Conservation (phyloP, 2,329 filamentous ascomycete genomes). For the Aspergillus neoniger region DNA sequence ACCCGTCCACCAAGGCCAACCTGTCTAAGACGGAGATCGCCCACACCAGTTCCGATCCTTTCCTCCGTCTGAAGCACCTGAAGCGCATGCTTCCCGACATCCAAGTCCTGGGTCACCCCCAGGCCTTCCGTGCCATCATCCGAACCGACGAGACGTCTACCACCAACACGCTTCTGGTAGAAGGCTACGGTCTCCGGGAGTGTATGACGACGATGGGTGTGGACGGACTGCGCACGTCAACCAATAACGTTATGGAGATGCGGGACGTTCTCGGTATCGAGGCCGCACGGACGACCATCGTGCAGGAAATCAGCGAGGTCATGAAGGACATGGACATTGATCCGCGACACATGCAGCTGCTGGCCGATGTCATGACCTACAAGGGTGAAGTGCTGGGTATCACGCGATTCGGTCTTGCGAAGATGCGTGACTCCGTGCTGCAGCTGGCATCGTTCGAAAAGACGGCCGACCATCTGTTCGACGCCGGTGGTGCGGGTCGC, state of each 20-base stretch:
- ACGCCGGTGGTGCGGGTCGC: conserved; percentile 90
- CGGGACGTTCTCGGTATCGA: conserved; percentile 89
- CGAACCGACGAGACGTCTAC: conserved; percentile 72
- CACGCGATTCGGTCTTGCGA: conserved; percentile 91
- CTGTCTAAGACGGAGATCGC: conserved; percentile 47
- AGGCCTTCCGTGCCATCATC: conserved; percentile 84
- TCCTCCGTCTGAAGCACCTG: conserved; percentile 73
- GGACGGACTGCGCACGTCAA: conserved; percentile 69
- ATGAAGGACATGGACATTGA: conserved; percentile 97
- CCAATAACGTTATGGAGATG: conserved; percentile 90
- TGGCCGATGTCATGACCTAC: conserved; percentile 98
- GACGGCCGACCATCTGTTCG: conserved; percentile 95
- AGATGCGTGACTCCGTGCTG: conserved; percentile 92
- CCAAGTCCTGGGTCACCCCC: conserved; percentile 86
- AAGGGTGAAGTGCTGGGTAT: conserved; percentile 97
- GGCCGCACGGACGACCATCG: conserved; percentile 85
- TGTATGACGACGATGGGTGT: conserved; percentile 96
- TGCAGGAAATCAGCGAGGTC: conserved; percentile 80
- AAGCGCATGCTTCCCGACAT: conserved; percentile 79
- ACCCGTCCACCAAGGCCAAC: conserved; percentile 34
- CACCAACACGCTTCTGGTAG: conserved; percentile 76
- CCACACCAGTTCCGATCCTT: conserved; percentile 47
- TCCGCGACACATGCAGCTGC: conserved; percentile 93
- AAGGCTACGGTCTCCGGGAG: conserved; percentile 85
- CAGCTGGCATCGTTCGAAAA: conserved; percentile 97